Evolutionary conservation across 2,329 filamentous ascomycete genomes (phyloP).

Genomic region (Calonectria ilicicola): DNA sequence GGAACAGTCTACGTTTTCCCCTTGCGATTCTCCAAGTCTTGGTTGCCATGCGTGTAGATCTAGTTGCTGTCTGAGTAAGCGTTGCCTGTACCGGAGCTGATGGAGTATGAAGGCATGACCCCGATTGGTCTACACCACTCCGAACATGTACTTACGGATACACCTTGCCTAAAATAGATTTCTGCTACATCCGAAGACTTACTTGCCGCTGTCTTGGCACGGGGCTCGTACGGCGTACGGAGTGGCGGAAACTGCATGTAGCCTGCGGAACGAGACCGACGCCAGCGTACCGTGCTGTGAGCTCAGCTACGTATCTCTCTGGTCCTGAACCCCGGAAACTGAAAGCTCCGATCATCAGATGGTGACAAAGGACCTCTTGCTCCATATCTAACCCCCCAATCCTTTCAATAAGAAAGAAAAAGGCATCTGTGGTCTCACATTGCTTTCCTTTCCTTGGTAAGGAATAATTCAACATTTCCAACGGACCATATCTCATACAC

Average conservation of each 20-base stretch:
- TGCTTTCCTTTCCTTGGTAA: neutral
- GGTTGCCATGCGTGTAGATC: neutral
- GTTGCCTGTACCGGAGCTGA: neutral
- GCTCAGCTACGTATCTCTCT: neutral
- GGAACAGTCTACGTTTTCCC: neutral
- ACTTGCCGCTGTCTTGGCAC: neutral
- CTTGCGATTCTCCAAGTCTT: neutral
- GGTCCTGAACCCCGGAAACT: neutral
- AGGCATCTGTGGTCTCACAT: neutral
- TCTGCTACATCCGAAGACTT: neutral
- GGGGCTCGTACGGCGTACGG: neutral
- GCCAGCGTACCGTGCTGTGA: neutral
- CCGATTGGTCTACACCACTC: neutral
- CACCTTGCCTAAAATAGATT: neutral
- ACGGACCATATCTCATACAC: neutral
- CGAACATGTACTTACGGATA: neutral
- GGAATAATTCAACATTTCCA: neutral
- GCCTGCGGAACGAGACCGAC: neutral
- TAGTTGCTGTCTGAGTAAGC: neutral
- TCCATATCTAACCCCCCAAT: neutral
- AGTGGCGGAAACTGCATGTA: neutral
- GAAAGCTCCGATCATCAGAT: neutral
- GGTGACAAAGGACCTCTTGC: neutral
- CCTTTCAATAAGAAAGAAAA: neutral
- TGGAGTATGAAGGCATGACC: neutral